These are phyloP conservation scores for Fremontodendron californicum DNA, from an alignment of 345 rosid species.

Conservation along the genomic window DNA sequence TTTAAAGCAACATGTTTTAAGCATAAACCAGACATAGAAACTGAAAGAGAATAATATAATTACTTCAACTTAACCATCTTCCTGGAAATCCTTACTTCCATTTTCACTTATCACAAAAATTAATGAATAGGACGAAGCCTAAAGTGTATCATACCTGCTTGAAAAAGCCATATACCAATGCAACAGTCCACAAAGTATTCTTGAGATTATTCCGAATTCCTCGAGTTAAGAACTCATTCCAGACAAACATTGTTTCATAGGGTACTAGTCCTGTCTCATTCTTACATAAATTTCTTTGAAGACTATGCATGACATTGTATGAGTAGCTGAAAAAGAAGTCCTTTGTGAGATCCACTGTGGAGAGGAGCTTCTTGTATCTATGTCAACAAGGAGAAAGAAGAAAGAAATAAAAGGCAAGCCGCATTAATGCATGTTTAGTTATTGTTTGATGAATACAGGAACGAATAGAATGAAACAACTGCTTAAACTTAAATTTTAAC, in stretches of 20 bases:
- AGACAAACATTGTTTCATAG: constrained; percentile 84
- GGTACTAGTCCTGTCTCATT: constrained; percentile 40
- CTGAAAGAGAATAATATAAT: neutral
- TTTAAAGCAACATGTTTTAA: neutral
- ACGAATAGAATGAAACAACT: constrained; percentile 22
- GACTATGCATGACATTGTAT: constrained; percentile 75
- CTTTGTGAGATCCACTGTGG: constrained; percentile 86
- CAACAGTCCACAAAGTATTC: constrained; percentile 83
- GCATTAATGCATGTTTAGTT: constrained; percentile 29
- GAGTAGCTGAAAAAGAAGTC: constrained; percentile 99
- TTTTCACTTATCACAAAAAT: neutral
- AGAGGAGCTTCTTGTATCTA: constrained; percentile 98
- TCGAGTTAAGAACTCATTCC: constrained; percentile 91
- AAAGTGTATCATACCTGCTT: constrained; percentile 62
- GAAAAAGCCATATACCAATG: constrained; percentile 90
- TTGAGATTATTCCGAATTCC: constrained; percentile 57
- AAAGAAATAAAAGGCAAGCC: constrained; percentile 21
- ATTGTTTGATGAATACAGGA: constrained; percentile 13
- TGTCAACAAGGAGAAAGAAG: constrained; percentile 32
- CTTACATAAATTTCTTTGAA: constrained; percentile 66
- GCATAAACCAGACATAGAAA: neutral
- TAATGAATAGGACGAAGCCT: neutral
- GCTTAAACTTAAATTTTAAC: constrained; percentile 17
- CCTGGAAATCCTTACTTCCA: neutral
- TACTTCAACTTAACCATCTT: neutral